Percentiles rank a stretch among this genome's conserved stretches.
These are phyloP conservation scores for Oxyria digyna DNA, from an alignment of 148 eudicot genomes.

Conservation along the genomic window DNA sequence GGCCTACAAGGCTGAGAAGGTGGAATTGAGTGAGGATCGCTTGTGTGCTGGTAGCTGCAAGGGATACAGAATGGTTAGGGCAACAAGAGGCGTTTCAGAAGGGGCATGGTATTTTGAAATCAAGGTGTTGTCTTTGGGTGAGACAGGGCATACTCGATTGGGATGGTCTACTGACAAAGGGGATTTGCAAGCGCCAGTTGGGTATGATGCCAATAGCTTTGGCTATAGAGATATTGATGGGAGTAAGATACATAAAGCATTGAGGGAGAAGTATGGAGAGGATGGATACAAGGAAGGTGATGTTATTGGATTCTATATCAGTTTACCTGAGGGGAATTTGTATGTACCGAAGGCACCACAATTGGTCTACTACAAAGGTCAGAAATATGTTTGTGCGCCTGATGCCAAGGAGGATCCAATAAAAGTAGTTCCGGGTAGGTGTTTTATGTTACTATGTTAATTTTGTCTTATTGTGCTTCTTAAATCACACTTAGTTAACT, in stretches of 20 bases:
- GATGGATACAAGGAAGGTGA: constrained; percentile 88
- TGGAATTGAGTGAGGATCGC: constrained; percentile 81
- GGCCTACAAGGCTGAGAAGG: constrained; percentile 85
- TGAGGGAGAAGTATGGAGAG: constrained; percentile 83
- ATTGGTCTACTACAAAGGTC: constrained; percentile 74
- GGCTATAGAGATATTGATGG: constrained; percentile 98
- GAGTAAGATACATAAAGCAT: constrained; percentile 83
- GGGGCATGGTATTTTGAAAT: constrained; percentile 94
- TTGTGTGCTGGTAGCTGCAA: constrained; percentile 70
- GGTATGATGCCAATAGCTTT: constrained; percentile 80
- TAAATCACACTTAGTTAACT: neutral
- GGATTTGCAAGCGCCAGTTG: constrained; percentile 96
- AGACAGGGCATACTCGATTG: constrained; percentile 77
- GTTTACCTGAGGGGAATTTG: constrained; percentile 61
- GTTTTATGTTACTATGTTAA: neutral
- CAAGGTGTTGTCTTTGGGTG: constrained; percentile 64
- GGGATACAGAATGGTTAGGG: constrained; percentile 95
- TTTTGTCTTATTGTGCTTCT: neutral
- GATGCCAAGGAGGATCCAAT: constrained; percentile 81
- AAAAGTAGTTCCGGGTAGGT: constrained; percentile 70
- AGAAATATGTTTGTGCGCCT: constrained; percentile 47
- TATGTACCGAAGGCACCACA: constrained; percentile 56
- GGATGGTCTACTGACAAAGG: constrained; percentile 96
- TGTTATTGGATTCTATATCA: constrained; percentile 89
- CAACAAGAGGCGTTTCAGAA: constrained; percentile 79